Conservation (phyloP, 768 basidiomycete species). For the Pulveroboletus sp. region DNA sequence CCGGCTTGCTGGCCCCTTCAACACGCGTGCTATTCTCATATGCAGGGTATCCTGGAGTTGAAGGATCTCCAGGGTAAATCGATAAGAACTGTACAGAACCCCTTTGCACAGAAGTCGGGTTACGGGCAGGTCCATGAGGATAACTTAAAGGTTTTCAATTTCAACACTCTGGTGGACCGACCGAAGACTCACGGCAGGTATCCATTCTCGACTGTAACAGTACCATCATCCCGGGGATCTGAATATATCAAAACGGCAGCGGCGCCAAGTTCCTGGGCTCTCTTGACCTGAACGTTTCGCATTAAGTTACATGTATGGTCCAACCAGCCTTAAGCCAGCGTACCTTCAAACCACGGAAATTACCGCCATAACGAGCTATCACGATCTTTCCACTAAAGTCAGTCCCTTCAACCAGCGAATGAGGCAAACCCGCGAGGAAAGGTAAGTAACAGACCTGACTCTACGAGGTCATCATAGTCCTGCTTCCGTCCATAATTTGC, state of each 20-base stretch:
- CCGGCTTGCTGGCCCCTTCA: slow-evolving; percentile 59
- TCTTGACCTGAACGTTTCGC: slow-evolving; percentile 58
- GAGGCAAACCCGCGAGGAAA: not conserved
- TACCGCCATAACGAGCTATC: slow-evolving; percentile 68
- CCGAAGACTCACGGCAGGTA: slow-evolving; percentile 49
- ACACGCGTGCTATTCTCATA: slow-evolving; percentile 74
- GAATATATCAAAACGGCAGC: slow-evolving; percentile 78
- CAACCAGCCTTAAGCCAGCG: slow-evolving; percentile 6
- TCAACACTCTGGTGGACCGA: not conserved
- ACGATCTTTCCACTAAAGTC: slow-evolving; percentile 78
- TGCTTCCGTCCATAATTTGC: slow-evolving; percentile 55
- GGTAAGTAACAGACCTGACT: slow-evolving; percentile 36
- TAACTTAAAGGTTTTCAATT: slow-evolving; percentile 14
- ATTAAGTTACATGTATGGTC: slow-evolving; percentile 4
- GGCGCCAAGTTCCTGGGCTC: slow-evolving; percentile 86
- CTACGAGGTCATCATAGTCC: slow-evolving; percentile 61
- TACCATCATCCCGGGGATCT: slow-evolving; percentile 85
- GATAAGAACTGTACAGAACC: slow-evolving; percentile 78
- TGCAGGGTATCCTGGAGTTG: slow-evolving; percentile 84
- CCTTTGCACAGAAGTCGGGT: slow-evolving; percentile 79
- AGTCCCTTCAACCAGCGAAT: slow-evolving; percentile 38
- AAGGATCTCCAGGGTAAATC: slow-evolving; percentile 70
- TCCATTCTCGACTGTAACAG: slow-evolving; percentile 72
- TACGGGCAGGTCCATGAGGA: slow-evolving; percentile 84
- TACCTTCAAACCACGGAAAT: slow-evolving; percentile 91